Evolutionary conservation across 2,329 filamentous ascomycete genomes (phyloP), one percentile per base, ranked within the genome.

Genomic region (Didymella pinodella): DNA sequence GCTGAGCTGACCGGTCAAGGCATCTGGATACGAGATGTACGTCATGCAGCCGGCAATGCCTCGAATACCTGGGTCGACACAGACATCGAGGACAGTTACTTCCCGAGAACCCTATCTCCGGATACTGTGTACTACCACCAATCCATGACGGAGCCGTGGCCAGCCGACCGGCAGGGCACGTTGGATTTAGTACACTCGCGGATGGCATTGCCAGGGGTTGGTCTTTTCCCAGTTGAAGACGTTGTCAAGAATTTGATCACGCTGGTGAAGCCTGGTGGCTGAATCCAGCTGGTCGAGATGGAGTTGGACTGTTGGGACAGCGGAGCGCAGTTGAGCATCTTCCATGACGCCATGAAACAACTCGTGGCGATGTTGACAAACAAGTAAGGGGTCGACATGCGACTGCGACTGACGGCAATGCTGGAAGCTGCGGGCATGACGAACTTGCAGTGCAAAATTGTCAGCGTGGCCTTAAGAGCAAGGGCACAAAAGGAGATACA

Each of bases 121-220:
- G 57, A 61, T 47, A 61, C 46, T 18, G 41, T 53, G 7, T 61
- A 61, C 38, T 43, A 58, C 22, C 53, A 57, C 26, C 61, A 61
- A 22, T 55, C 57, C 7, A 64, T 66, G 54, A 66, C 55, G 11
- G 48, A 63, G 34, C 28, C 57, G 2, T 65, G 64, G 55, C 62
- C 62, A 0, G 26, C 26, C 31, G 49, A 54, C 6, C 63, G 62
- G 60, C 41, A 61, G 4, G 51, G 38, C 16, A 44, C 51, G 8
- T 65, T 65, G 40, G 64, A 64, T 26, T 47, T 66, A 16, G 64
- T 65, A 29, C 64, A 65, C 48, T 63, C 57, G 22, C 62, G 60
- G 7, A 40, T 65, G 29, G 64, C 58, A 10, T 50, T 66, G 4
- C 57, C 53, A 2, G 64, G 62, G 20, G 46, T 57, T 8, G 62